Evolutionary conservation across 805 yeast species (phyloP).

Genomic region (Candida nonsorbophila): DNA sequence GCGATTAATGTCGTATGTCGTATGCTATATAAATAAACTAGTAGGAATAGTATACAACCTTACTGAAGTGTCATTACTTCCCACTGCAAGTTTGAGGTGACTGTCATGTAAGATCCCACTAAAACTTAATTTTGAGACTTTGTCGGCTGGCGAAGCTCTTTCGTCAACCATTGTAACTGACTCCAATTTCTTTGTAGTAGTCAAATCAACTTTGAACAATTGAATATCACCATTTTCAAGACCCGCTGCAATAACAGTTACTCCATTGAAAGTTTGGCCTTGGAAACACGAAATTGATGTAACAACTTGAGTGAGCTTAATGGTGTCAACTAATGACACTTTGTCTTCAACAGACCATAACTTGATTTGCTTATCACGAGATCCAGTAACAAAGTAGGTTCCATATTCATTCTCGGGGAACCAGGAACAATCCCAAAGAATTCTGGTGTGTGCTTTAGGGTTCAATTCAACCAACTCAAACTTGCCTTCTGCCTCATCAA

Average conservation of each 20-base stretch:
- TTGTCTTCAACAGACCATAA: constrained; percentile 53
- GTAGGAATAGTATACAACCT: constrained; percentile 27
- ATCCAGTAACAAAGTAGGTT: constrained; percentile 66
- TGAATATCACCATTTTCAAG: constrained; percentile 61
- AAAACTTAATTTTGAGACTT: constrained; percentile 61
- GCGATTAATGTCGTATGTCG: too few relatives aligned
- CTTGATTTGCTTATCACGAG: constrained; percentile 79
- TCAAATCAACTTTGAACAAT: constrained; percentile 36
- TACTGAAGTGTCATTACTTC: constrained; percentile 62
- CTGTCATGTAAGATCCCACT: constrained; percentile 28
- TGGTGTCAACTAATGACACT: constrained; percentile 29
- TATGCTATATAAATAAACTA: neutral
- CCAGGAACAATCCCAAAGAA: constrained; percentile 96
- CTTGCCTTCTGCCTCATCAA: constrained; percentile 18
- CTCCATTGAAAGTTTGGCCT: constrained; percentile 7
- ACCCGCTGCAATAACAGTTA: constrained; percentile 53
- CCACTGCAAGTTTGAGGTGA: constrained; percentile 46
- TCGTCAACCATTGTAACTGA: constrained; percentile 28
- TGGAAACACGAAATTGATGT: constrained; percentile 59
- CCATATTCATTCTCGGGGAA: constrained; percentile 37
- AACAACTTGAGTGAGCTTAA: constrained; percentile 52
- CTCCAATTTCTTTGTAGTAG: constrained; percentile 12
- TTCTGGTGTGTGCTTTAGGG: constrained; percentile 82
- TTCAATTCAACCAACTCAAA: constrained; percentile 40
- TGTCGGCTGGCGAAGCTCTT: constrained; percentile 51